phyloP scores from a whole-genome alignment of 2,329 filamentous ascomycete species.

The Fusarium nygamai region DNA sequence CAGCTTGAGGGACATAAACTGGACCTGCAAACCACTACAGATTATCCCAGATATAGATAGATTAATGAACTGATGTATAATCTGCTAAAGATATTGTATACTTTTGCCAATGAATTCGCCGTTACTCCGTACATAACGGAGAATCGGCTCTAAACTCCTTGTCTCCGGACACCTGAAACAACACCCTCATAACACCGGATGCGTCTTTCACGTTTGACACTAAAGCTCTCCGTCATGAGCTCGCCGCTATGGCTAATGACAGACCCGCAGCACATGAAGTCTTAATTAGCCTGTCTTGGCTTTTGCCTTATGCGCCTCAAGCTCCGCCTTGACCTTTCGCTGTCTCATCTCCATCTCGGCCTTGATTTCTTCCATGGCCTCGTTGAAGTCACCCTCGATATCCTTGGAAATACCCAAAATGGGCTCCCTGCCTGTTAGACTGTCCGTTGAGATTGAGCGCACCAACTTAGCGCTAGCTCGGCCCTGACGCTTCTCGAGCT shows the following conservation, averaged over 20 bases:
- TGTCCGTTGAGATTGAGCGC: slow-evolving; percentile 67
- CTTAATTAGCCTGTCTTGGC: slow-evolving; percentile 12
- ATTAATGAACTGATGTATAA: slow-evolving; percentile 37
- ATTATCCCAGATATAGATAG: slow-evolving; percentile 34
- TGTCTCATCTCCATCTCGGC: slow-evolving; percentile 71
- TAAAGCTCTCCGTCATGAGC: not conserved
- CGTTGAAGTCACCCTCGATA: slow-evolving; percentile 77
- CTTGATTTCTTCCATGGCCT: slow-evolving; percentile 79
- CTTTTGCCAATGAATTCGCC: not conserved
- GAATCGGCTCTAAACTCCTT: not conserved
- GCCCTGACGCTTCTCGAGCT: slow-evolving; percentile 66
- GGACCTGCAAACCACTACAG: slow-evolving; percentile 6
- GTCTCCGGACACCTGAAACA: slow-evolving; percentile 3
- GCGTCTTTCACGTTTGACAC: not conserved
- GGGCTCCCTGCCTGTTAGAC: slow-evolving; percentile 65
- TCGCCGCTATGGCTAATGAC: not conserved
- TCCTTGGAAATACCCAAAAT: slow-evolving; percentile 84
- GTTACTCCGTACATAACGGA: not conserved
- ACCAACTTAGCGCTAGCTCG: slow-evolving; percentile 57
- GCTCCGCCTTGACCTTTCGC: slow-evolving; percentile 61
- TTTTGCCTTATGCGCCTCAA: slow-evolving; percentile 62
- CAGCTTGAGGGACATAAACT: slow-evolving; percentile 12
- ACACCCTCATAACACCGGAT: not conserved
- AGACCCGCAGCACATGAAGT: not conserved
- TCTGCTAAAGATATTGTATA: slow-evolving; percentile 4